Base-by-base conservation (phyloP, 257 asterid genomes). In the Plantago elongata region DNA sequence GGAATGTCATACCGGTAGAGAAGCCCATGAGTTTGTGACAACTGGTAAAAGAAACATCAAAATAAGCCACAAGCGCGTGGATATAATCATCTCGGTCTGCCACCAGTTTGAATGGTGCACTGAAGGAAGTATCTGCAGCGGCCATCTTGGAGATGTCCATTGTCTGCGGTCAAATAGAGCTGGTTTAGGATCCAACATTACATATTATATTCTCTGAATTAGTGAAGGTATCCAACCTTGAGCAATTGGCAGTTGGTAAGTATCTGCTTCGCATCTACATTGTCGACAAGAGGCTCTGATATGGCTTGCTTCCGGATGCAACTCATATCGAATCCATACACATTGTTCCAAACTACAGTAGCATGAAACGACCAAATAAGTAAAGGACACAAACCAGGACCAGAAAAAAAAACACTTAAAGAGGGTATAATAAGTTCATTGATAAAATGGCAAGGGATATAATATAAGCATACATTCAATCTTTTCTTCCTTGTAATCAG, bases 131-230 rank as follows among this genome's bases (percentile, higher is more conserved):
- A 69, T 89, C 99, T 1, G 74, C 94, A 4, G 94, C 46, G 60
- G 75, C 69, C 99, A 93, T 93, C 86, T 87, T 93, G 4, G 97
- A 89, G 54, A 93, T 93, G 81, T 93, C 99, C 99, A 93, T 89
- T 10, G 97, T 85, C 97, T 93, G 79, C 54, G 66, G 56, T 64
- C 15, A 62, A 42, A 15, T 62, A 13, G 44, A 8, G 58, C 52
- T 61, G 47, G 51, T 61, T 71, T 61, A 60, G 40, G 50, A 61
- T 16, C 55, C 10, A 58, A 40, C 22, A n/a, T 15, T 29, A 13
- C 13, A 52, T 45, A 40, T 47, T 18, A 45, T 13, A 15, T 12
- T 54, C 14, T 42, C 42, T 42, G 18, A 27, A 13, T 27, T 54
- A 51, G 8, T 63, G 27, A 8, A 60, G 71, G 60, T 52, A 27